Percentiles rank a stretch among this genome's conserved stretches.
phyloP scores from a whole-genome alignment of 495 filamentous ascomycete species.

The Filosporella fistucella region DNA sequence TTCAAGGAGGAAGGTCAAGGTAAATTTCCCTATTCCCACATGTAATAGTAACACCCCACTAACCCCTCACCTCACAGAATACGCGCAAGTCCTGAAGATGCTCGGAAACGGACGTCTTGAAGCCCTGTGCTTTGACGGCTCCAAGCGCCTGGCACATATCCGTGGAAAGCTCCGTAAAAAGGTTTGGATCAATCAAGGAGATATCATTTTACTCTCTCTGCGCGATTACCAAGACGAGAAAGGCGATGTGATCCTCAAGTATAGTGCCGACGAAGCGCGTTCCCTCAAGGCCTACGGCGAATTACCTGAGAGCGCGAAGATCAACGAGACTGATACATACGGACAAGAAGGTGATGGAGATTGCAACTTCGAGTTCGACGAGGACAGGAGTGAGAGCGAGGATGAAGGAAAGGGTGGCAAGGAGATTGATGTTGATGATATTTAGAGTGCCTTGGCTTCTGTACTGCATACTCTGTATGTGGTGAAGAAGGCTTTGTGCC shows the following conservation, averaged over 20 bases:
- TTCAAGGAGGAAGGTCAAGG: slow-evolving; percentile 99
- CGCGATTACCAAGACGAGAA: slow-evolving; percentile 99
- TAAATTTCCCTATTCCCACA: slow-evolving; percentile 23
- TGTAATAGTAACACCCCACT: slow-evolving; percentile 16
- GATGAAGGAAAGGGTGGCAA: slow-evolving; percentile 54
- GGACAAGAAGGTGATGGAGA: slow-evolving; percentile 66
- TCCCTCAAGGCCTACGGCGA: slow-evolving; percentile 94
- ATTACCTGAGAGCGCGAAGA: slow-evolving; percentile 95
- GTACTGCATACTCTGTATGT: not conserved
- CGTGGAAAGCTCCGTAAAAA: slow-evolving; percentile 98
- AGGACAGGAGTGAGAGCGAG: slow-evolving; percentile 74
- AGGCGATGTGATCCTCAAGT: slow-evolving; percentile 98
- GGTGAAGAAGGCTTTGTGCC: no score
- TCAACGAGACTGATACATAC: slow-evolving; percentile 98
- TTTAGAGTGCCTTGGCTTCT: slow-evolving; percentile 34
- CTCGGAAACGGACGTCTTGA: slow-evolving; percentile 95
- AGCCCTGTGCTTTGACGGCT: slow-evolving; percentile 95
- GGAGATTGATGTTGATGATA: slow-evolving; percentile 72
- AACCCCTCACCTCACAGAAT: slow-evolving; percentile 53
- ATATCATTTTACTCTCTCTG: slow-evolving; percentile 94
- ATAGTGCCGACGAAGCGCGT: slow-evolving; percentile 94
- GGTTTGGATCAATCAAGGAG: slow-evolving; percentile 97
- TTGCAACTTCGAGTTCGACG: slow-evolving; percentile 81
- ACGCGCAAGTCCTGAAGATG: slow-evolving; percentile 98
- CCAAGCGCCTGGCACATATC: slow-evolving; percentile 78